Conservation (phyloP, 192 early-diverging fungal genomes). For the Backusella macrospora region DNA sequence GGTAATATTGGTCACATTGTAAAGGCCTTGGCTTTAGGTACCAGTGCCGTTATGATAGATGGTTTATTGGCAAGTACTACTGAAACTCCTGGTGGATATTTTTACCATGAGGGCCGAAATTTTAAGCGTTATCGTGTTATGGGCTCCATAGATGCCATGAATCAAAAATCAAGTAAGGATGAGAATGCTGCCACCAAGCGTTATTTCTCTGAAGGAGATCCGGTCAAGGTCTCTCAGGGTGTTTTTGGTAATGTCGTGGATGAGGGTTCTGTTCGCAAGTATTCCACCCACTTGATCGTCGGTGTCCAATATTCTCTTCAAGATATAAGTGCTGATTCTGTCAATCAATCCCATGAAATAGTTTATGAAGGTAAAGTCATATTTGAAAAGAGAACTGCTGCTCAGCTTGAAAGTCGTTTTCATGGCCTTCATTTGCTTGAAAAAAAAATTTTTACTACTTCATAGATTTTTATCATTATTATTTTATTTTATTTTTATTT, state of each 20-base stretch:
- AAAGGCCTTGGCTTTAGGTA: conserved; percentile 95
- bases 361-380: conserved; percentile 77
- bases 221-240: conserved; percentile 98
- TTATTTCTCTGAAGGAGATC: conserved; percentile 96
- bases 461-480: conserved; percentile 21
- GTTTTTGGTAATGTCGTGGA: conserved; percentile 95
- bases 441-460: conserved; percentile 67
- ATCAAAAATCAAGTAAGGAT: conserved; percentile 58
- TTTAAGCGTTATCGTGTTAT: conserved; percentile 99
- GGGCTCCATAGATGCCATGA: conserved; percentile 98
- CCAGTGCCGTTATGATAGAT: conserved; percentile 99
- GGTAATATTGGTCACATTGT: conserved; percentile 96
- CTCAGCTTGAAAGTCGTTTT: conserved; percentile 95
- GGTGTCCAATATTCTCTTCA: conserved; percentile 97
- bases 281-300: conserved; percentile 88
- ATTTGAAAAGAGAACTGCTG: conserved; percentile 94
- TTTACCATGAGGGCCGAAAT: conserved; percentile 95
- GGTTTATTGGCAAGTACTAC: conserved; percentile 91
- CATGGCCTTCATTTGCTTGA: conserved; percentile 91
- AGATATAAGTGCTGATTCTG: conserved; percentile 85
- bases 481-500: neutral
- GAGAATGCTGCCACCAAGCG: conserved; percentile 83
- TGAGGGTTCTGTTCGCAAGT: conserved; percentile 94
- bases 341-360: conserved; percentile 67
- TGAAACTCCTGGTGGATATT: conserved; percentile 97